Evolutionary conservation across 768 basidiomycete genomes (phyloP), one percentile per base, ranked within the genome.

Genomic region (Pulveroboletus sp.): DNA sequence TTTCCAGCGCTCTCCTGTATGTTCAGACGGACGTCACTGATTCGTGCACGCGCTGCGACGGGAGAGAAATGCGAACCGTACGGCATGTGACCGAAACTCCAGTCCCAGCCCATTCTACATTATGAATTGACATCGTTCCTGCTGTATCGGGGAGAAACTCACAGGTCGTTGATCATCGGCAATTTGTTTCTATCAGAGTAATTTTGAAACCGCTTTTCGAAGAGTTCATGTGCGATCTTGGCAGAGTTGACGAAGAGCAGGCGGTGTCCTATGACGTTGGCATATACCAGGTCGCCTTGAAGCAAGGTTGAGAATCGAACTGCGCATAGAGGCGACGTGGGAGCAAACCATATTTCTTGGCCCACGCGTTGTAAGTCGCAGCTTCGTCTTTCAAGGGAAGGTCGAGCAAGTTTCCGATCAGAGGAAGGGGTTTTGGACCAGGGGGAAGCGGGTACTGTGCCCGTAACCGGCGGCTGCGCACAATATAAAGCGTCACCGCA

Each of bases 31-130:
- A 17, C 43, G 17, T 54, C 21, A 47, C 0, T 26, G 8, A 39
- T 39, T 9, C 21, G 21, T 11, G 17, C 17, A 14, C 8, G 48
- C 5, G 28, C 4, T 2, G 26, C 5, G 26, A 43, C 18, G 21
- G 14, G 12, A 51, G 36, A 4, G 32, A 38, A 41, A 39, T 39
- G 59, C 66, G 39, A 43, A 70, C 73, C 75, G 37, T 76, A 80
- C 9, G 68, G 73, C 80, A 80, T 80, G 47, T 80, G 78, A 0
- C 74, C 78, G 39, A 81, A 78, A 39, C 74, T 76, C 71, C 79
- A 81, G 24, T 77, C 71, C 62, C 69, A 71, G 1, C 69, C 70
- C 69, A 72, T 61, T 63, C 77, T 75, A 68, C 14, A 69, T 61
- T 12, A 26, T 51, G 68, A 58, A 44, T 43, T 46, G 51, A 3